Evolutionary conservation across 441 rosid species (phyloP), one percentile per base, ranked within the genome.

Genomic region (Melastoma candidum): DNA sequence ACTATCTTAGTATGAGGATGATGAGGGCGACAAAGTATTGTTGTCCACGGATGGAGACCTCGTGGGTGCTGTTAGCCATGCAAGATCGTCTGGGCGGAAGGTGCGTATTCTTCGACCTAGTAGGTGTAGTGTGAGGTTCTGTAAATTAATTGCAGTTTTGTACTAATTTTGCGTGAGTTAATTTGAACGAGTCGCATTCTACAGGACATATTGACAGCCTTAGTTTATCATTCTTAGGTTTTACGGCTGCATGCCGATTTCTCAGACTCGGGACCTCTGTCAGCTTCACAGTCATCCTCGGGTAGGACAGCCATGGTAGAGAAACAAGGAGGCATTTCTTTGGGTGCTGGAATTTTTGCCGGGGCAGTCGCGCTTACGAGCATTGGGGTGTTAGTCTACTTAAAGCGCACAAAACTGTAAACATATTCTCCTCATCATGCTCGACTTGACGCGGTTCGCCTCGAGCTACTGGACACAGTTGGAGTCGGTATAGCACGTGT

Each of bases 1-100:
- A 53, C 10, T 47, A 51, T 46, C 54, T 26, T 44, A 85, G 96
- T 87, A 87, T 32, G 81, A 81, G 69, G 95, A 90, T 47, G 97
- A 87, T 25, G 96, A 90, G 73, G 82, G 95, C 29, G 95, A 87
- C 57, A 80, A 71, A 63, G 83, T 87, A 70, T 60, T 79, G 54
- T 76, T 87, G 22, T 58, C 80, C 48, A 65, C 78, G 54, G 88
- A 87, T 46, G 59, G 60, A 58, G 97, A 90, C 74, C 90, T 90
- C 61, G 63, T 71, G 60, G 73, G 78, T 66, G 95, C 90, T 12
- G 68, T 85, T 27, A 53, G 57, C 61, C 76, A 80, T 51, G 83
- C 90, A 29, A 75, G 83, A 76, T 77, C 86, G 27, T 49, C 45
- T 12, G 93, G 85, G 26, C 54, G 67, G 48, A 90, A 85, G 87